phyloP scores from a whole-genome alignment of 2,329 filamentous ascomycete genomes.

The Akanthomyces uredinophilus region DNA sequence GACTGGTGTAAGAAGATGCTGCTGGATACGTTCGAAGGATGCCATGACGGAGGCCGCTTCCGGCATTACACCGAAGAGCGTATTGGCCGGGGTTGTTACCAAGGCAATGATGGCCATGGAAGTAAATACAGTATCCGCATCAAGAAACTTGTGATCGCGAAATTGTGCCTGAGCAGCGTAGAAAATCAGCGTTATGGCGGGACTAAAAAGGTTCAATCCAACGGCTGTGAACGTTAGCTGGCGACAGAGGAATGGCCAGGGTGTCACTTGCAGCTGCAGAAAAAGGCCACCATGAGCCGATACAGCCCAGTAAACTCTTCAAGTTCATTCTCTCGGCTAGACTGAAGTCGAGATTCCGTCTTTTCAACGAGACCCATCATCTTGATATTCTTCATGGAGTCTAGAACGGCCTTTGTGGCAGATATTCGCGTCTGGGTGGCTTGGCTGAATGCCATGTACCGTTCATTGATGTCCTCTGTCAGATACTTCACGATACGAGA shows the following conservation, averaged over 20 bases:
- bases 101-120: background rate
- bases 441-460: slow-evolving; percentile 10
- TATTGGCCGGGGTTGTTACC: background rate
- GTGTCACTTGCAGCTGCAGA: slow-evolving; percentile 15
- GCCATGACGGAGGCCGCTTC: background rate
- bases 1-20: background rate
- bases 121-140: no score
- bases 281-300: slow-evolving; percentile 14
- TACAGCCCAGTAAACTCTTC: slow-evolving; percentile 13
- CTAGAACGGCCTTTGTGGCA: slow-evolving; percentile 14
- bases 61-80: background rate
- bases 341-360: slow-evolving; percentile 14
- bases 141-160: no score
- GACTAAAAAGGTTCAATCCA: background rate
- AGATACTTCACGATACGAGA: slow-evolving; percentile 12
- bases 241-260: background rate
- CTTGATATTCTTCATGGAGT: slow-evolving; percentile 18
- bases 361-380: slow-evolving; percentile 17
- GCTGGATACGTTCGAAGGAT: background rate
- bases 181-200: no score
- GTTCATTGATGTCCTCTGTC: slow-evolving; percentile 13
- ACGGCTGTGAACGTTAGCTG: background rate
- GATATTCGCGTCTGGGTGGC: slow-evolving; percentile 10
- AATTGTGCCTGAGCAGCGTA: no score
- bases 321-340: slow-evolving; percentile 11